A percentile compares a stretch with the other conserved stretches of the same genome.
phyloP scores from a whole-genome alignment of 768 basidiomycete species.

The Leccinum ochraceum region DNA sequence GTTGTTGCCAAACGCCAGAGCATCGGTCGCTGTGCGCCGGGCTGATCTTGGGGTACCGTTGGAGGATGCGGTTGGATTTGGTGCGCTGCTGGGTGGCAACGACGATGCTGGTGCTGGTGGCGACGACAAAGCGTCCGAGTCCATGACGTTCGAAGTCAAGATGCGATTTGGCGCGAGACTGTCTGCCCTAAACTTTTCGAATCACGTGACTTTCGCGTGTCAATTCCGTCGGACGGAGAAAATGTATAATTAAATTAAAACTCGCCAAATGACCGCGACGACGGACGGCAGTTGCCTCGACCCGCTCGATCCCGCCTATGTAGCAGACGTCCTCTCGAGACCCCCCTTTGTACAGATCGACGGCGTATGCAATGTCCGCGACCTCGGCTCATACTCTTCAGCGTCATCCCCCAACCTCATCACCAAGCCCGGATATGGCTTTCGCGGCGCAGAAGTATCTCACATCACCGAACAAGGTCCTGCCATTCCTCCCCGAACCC shows the following conservation, averaged over 20 bases:
- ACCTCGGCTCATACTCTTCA: slow-evolving; percentile 60
- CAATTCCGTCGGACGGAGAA: background rate
- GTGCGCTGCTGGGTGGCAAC: slow-evolving; percentile 52
- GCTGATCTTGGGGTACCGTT: slow-evolving; percentile 35
- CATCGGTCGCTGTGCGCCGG: slow-evolving; percentile 49
- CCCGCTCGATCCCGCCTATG: slow-evolving; percentile 66
- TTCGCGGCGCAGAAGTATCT: slow-evolving; percentile 74
- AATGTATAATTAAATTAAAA: background rate
- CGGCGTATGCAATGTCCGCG: slow-evolving; percentile 78
- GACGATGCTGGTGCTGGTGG: slow-evolving; percentile 50
- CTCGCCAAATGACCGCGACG: background rate
- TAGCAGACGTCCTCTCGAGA: slow-evolving; percentile 60
- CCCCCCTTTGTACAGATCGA: slow-evolving; percentile 69
- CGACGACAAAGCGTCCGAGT: slow-evolving; percentile 58
- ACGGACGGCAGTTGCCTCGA: slow-evolving; percentile 32
- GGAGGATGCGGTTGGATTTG: slow-evolving; percentile 38
- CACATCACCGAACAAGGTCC: slow-evolving; percentile 70
- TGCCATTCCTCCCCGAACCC: background rate
- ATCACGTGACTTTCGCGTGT: slow-evolving; percentile 23
- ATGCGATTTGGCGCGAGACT: slow-evolving; percentile 40
- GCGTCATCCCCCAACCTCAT: slow-evolving; percentile 48
- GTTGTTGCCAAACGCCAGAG: slow-evolving; percentile 55
- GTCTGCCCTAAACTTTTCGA: slow-evolving; percentile 40
- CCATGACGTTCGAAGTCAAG: slow-evolving; percentile 41
- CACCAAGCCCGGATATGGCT: slow-evolving; percentile 58